A percentile compares a stretch with the other conserved stretches of the same genome.
phyloP scores from a whole-genome alignment of 257 asterid species.

The Jaltomata sinuosa region DNA sequence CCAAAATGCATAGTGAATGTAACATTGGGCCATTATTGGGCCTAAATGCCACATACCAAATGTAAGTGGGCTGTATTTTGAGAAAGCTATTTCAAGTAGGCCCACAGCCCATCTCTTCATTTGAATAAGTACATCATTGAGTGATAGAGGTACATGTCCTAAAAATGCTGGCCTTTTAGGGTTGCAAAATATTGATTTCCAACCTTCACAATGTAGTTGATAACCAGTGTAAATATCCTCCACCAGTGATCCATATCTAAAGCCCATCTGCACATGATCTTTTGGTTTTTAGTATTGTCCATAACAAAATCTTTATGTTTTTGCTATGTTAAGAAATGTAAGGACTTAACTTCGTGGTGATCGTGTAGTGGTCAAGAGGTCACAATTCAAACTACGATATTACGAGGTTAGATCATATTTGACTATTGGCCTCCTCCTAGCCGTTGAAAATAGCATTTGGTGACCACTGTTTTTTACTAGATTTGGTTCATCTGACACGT shows the following conservation, averaged over 20 bases:
- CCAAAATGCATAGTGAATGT: conserved; percentile 56
- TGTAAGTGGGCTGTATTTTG: conserved; percentile 40
- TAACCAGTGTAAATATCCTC: conserved; percentile 68
- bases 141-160: conserved; percentile 51
- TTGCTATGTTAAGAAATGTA: too few species aligned
- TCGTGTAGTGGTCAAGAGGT: too few species aligned
- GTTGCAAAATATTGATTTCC: conserved; percentile 52
- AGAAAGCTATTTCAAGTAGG: conserved; percentile 54
- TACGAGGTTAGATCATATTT: too few species aligned
- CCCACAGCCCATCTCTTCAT: conserved; percentile 65
- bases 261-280: conserved; percentile 42
- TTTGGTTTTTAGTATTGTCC: too few species aligned
- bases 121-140: conserved; percentile 44
- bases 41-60: conserved; percentile 40
- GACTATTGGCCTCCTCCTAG: too few species aligned
- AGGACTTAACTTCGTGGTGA: too few species aligned
- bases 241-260: conserved; percentile 64
- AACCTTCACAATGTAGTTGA: conserved; percentile 60
- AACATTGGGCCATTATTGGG: conserved; percentile 37
- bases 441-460: too few species aligned
- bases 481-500: too few species aligned
- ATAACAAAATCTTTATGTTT: too few species aligned
- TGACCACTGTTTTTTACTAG: too few species aligned
- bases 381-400: too few species aligned
- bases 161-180: conserved; percentile 69